These are phyloP conservation scores for Aureococcus anophagefferens DNA, from an alignment of 108 stramenopile genomes.

Conservation along the genomic window DNA sequence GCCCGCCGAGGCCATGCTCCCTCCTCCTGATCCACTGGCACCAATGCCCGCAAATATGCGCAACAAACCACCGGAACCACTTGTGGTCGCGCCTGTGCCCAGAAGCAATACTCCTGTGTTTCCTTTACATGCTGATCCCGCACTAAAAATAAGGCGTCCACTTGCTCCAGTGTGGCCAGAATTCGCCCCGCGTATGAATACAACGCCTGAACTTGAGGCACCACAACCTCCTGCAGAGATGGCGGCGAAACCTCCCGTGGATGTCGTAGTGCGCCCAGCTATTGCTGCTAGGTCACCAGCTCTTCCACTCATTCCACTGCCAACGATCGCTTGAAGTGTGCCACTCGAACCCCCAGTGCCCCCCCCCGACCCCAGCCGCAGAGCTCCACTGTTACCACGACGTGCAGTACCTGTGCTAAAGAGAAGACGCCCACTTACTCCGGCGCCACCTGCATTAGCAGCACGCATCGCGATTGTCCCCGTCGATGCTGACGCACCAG, in stretches of 20 bases:
- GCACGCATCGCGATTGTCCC: not conserved
- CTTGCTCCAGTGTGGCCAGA: no score
- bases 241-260: not conserved
- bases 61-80: no score
- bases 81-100: no score
- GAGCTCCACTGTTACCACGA: not conserved
- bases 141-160: no score
- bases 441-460: constrained; percentile 1
- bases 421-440: not conserved
- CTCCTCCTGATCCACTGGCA: no score
- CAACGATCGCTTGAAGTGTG: not conserved
- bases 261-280: not conserved
- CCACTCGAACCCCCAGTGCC: not conserved
- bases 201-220: no score
- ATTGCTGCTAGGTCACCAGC: constrained; percentile 2
- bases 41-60: no score
- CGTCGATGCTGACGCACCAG: not conserved
- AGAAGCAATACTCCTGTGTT: no score
- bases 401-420: constrained; percentile 1
- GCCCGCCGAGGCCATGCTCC: no score
- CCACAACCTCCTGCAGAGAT: not conserved
- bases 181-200: no score
- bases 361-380: not conserved
- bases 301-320: not conserved
- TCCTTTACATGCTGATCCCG: no score